Evolutionary conservation across 441 rosid genomes (phyloP), one percentile per base, ranked within the genome.

Genomic region (Brassica balearica): DNA sequence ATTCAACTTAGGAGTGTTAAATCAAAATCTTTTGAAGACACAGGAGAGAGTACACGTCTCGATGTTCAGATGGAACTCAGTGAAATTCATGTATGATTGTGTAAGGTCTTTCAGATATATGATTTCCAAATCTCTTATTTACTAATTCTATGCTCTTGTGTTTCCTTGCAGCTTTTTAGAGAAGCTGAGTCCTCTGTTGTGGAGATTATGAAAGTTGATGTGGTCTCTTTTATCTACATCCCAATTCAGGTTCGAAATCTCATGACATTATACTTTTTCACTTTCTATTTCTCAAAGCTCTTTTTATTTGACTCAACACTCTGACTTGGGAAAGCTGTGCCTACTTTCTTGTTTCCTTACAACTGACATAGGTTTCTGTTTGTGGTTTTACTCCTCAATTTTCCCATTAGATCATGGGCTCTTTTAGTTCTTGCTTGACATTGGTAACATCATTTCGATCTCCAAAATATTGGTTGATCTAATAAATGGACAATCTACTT

Each of bases 171-270:
- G 99, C 86, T 97, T 81, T 82, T 93, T 72, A 94, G 89, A 84
- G 98, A 92, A 85, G 92, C 86, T 38, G 92, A 88, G 79, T 80
- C 88, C 81, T 94, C 98, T 34, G 70, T 93, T 77, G 74, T 94
- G 86, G 98, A 96, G 88, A 96, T 96, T 77, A 79, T 92, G 90
- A 96, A 92, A 89, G 90, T 92, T 76, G 93, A 86, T 74, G 86
- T 90, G 80, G 80, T 84, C 77, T 94, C 98, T 55, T 89, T 87
- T 74, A 84, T 92, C 78, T 91, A 90, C 89, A 82, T 96, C 77
- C 98, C 98, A 58, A 5, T 86, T 72, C 91, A 92, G 96, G 98
- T 91, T 74, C 82, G 88, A 14, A 63, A 82, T 71, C 61, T 11
- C 78, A 71, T 80, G 74, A 75, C 43, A 56, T 55, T 17, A 55